Conservation (phyloP, 768 basidiomycete genomes). For the Dacryopinax primogenitus region DNA sequence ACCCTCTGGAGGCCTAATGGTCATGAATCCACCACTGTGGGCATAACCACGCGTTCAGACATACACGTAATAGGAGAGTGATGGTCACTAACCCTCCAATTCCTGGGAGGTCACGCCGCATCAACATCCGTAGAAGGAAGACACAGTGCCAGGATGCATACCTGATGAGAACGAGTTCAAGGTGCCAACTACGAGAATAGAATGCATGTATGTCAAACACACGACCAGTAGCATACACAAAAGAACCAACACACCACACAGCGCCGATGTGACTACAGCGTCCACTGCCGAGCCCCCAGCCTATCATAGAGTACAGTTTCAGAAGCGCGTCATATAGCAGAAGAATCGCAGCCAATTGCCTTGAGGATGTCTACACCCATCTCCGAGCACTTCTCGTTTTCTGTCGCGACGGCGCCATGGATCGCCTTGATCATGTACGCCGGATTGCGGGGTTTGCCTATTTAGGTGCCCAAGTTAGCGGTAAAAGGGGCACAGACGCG, state of each 20-base stretch:
- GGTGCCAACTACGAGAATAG: slow-evolving; percentile 24
- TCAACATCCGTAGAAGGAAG: slow-evolving; percentile 21
- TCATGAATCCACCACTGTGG: slow-evolving; percentile 64
- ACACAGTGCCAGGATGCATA: slow-evolving; percentile 13
- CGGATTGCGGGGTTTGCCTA: slow-evolving; percentile 33
- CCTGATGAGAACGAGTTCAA: slow-evolving; percentile 77
- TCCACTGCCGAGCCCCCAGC: slow-evolving; percentile 87
- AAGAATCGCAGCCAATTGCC: slow-evolving; percentile 16
- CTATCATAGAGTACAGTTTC: slow-evolving; percentile 17
- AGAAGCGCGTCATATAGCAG: neutral
- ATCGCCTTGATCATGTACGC: slow-evolving; percentile 48
- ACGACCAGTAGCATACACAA: neutral
- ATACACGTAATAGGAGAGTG: neutral
- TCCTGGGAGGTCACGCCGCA: slow-evolving; percentile 38
- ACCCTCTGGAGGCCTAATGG: slow-evolving; percentile 49
- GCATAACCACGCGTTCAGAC: neutral
- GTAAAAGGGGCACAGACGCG: neutral
- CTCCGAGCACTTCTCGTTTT: slow-evolving; percentile 73
- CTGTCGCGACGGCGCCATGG: slow-evolving; percentile 78
- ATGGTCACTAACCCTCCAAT: slow-evolving; percentile 41
- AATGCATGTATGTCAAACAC: slow-evolving; percentile 28
- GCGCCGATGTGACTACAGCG: slow-evolving; percentile 61
- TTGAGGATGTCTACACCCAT: slow-evolving; percentile 67
- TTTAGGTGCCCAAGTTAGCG: slow-evolving; percentile 15
- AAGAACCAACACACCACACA: slow-evolving; percentile 39